phyloP scores from a whole-genome alignment of 495 filamentous ascomycete species.

The Tuber borchii region DNA sequence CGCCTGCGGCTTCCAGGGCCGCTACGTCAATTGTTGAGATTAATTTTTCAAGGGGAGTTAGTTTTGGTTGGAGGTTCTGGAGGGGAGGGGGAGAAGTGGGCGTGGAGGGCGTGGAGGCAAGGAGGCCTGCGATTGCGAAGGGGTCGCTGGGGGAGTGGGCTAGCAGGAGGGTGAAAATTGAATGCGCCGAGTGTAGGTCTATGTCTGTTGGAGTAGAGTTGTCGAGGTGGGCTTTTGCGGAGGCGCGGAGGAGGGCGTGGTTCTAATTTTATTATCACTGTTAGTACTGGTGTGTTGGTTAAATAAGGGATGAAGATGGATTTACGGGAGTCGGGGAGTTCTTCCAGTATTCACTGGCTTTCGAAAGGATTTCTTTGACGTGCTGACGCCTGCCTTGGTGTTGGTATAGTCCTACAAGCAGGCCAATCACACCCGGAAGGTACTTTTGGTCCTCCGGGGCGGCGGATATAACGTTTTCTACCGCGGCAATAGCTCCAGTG shows the following conservation, averaged over 20 bases:
- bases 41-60: slow-evolving; percentile 62
- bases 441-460: slow-evolving; percentile 64
- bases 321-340: slow-evolving; percentile 42
- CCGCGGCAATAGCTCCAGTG: slow-evolving; percentile 63
- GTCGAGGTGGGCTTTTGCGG: slow-evolving; percentile 69
- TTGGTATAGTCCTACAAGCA: slow-evolving; percentile 73
- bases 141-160: slow-evolving; percentile 57
- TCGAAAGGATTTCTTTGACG: slow-evolving; percentile 63
- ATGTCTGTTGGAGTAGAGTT: slow-evolving; percentile 49
- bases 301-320: background rate
- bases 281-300: background rate
- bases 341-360: slow-evolving; percentile 78
- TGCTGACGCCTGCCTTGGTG: slow-evolving; percentile 68
- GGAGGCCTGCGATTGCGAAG: slow-evolving; percentile 66
- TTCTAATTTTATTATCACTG: slow-evolving; percentile 15
- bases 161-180: slow-evolving; percentile 66
- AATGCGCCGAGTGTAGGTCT: slow-evolving; percentile 61
- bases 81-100: slow-evolving; percentile 54
- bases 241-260: slow-evolving; percentile 63
- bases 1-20: slow-evolving; percentile 68
- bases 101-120: slow-evolving; percentile 64
- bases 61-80: slow-evolving; percentile 51
- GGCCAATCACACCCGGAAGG: slow-evolving; percentile 78
- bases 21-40: slow-evolving; percentile 60
- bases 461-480: slow-evolving; percentile 58